Base-by-base conservation (phyloP, 129 eudicot species). In the Scalesia atractyloides region DNA sequence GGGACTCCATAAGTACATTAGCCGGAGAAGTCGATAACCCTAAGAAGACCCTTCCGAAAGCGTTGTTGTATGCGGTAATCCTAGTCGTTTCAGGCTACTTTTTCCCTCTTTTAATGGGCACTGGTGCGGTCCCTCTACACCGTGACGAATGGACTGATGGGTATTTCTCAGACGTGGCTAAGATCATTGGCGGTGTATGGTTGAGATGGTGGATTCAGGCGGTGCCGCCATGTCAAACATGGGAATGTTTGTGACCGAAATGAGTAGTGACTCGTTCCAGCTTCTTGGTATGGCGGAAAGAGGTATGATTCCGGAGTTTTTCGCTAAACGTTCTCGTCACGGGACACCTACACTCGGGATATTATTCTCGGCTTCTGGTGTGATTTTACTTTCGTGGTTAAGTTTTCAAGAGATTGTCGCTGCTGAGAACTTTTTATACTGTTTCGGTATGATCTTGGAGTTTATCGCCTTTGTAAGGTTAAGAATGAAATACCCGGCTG, bases 251-350 rank as follows among this genome's bases (percentile, higher is more conserved):
- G 90, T 89, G n/a, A 82, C 96, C 1, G 92, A 89, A 64, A 89
- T 89, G 96, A 89, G 96, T 65, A 78, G 88, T 13, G 96, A 89
- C 50, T 86, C 96, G 1, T 89, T 89, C 47, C 96, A 89, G 39
- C 96, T 89, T 75, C 85, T 89, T 10, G 96, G 96, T n/a, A 89
- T 89, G 96, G 96, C 96, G 24, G 96, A 89, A 70, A 61, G 96
- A 52, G 96, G 96, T 20, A 86, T 89, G 90, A 68, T 86, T 24
- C 96, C 96, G 0, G 84, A 87, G 68, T 34, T 89, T 66, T 89
- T 89, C 24, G 92, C 92, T 17, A 80, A 75, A 60, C 75, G 96
- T 30, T 89, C 96, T 43, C 90, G 90, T 33, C 54, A 86, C 33
- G 96, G 96, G 14, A 89, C 96, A 13, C 96, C 96, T 5, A 36